Evolutionary conservation across 108 stramenopile genomes (phyloP).

Genomic region (Nitzschia sp.): DNA sequence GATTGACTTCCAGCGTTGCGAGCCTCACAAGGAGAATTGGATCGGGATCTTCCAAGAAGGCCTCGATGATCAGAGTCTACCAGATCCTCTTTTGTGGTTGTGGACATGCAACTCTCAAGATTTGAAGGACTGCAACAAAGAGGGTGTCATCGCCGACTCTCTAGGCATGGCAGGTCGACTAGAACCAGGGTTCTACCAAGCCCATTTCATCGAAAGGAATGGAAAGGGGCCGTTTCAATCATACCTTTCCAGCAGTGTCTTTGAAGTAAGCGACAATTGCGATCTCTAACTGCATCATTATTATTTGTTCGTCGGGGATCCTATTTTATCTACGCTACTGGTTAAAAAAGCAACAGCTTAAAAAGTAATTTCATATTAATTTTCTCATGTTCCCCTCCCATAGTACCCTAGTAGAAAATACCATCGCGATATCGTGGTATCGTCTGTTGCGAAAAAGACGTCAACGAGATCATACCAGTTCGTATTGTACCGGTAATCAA

Average conservation of each 20-base stretch:
- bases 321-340: too few relatives aligned
- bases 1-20: conserved; percentile 19
- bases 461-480: too few relatives aligned
- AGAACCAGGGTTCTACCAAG: conserved; percentile 6
- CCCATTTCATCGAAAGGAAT: not conserved
- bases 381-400: too few relatives aligned
- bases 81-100: not conserved
- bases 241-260: not conserved
- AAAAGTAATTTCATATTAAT: too few relatives aligned
- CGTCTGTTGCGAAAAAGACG: too few relatives aligned
- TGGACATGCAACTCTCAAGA: conserved; percentile 3
- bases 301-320: too few relatives aligned
- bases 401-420: too few relatives aligned
- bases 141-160: not conserved
- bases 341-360: too few relatives aligned
- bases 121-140: not conserved
- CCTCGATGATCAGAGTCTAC: not conserved
- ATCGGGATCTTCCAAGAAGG: conserved; percentile 10
- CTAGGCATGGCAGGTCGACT: not conserved
- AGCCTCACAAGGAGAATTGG: conserved; percentile 15
- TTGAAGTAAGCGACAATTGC: conserved; percentile 9
- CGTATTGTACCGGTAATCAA: too few relatives aligned
- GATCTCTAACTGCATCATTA: too few relatives aligned
- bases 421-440: too few relatives aligned
- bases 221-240: not conserved